phyloP scores from a whole-genome alignment of 129 eudicot species.

The Saposhnikovia divaricata region DNA sequence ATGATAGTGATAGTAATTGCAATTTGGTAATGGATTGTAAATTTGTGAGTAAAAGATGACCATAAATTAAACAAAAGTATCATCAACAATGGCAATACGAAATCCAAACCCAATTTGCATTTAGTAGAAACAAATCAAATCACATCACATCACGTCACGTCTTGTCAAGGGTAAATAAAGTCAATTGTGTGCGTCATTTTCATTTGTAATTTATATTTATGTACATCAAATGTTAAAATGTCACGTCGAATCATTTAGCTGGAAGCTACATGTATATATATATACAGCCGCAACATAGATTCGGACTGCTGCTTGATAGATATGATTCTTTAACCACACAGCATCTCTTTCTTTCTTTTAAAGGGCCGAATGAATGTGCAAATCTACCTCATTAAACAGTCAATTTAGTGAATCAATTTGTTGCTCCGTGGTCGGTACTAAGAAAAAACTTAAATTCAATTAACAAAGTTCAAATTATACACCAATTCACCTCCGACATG shows the following conservation, averaged over 20 bases:
- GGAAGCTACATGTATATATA: neutral
- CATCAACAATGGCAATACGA: neutral
- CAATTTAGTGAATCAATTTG: neutral
- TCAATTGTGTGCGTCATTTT: constrained; percentile 2
- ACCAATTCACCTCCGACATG: too few species aligned
- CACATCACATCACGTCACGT: neutral
- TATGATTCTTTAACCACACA: neutral
- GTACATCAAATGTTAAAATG: neutral
- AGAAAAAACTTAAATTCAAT: neutral
- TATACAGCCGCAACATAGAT: constrained; percentile 2
- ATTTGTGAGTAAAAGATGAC: too few species aligned
- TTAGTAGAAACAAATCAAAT: neutral
- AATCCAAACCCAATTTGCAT: neutral
- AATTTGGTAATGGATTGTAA: too few species aligned
- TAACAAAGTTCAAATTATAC: neutral
- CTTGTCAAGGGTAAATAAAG: neutral
- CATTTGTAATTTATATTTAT: neutral
- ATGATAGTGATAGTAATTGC: too few species aligned
- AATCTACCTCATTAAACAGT: neutral
- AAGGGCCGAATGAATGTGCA: neutral
- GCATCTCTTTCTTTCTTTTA: neutral
- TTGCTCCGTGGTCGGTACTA: neutral
- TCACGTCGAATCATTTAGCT: neutral
- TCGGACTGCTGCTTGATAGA: neutral
- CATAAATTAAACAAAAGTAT: too few species aligned